phyloP scores from a whole-genome alignment of 192 early-diverging fungal genomes.

The Paraglomus brasilianum region DNA sequence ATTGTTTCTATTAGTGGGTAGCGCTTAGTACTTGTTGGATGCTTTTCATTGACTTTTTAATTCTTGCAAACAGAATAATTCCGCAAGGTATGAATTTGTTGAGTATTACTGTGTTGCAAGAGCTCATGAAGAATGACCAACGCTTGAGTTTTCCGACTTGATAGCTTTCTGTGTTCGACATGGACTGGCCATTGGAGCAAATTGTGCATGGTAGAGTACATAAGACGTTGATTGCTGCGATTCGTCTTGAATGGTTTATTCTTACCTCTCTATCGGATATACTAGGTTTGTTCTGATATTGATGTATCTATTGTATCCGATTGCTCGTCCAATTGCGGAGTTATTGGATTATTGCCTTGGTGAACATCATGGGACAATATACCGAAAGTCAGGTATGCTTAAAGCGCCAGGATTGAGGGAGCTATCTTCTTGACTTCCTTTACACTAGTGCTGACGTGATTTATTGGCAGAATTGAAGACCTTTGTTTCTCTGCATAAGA shows the following conservation, averaged over 20 bases:
- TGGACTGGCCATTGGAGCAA: conserved; percentile 89
- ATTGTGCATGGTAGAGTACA: conserved; percentile 62
- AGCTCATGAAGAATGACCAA: too few relatives aligned
- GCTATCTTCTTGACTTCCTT: not conserved
- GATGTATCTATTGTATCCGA: conserved; percentile 67
- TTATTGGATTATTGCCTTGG: conserved; percentile 88
- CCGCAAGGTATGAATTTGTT: conserved; percentile 58
- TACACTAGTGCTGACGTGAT: not conserved
- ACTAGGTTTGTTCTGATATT: conserved; percentile 59
- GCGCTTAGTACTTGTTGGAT: not conserved
- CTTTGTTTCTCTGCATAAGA: conserved; percentile 72
- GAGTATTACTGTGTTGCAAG: too few relatives aligned
- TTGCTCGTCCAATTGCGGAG: conserved; percentile 85
- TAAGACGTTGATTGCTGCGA: not conserved
- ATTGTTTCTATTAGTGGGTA: not conserved
- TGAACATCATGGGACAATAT: conserved; percentile 84
- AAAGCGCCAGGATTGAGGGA: not conserved
- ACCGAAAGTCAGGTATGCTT: conserved; percentile 61
- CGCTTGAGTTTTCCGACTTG: not conserved
- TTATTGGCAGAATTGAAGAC: conserved; percentile 61
- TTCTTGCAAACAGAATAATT: conserved; percentile 56
- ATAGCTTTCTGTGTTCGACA: conserved; percentile 85
- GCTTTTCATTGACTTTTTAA: conserved; percentile 1
- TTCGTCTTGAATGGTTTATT: not conserved
- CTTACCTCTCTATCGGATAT: conserved; percentile 17